Evolutionary conservation across 2,329 filamentous ascomycete genomes (phyloP).

Genomic region (Pyricularia grisea): DNA sequence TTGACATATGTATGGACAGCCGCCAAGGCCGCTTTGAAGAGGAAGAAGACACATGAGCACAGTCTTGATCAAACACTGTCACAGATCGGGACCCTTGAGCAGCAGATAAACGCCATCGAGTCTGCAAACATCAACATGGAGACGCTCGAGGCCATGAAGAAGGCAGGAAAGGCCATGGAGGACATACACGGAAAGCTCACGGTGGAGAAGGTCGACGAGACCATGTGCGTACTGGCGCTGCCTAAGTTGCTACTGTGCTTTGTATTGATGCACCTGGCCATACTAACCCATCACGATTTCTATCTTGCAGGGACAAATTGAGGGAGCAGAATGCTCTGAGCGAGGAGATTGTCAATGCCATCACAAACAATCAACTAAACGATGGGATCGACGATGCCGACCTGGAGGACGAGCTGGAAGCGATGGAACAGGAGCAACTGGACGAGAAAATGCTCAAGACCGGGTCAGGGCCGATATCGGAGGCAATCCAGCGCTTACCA

Average conservation of each 20-base stretch:
- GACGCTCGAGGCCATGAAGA: constrained; percentile 89
- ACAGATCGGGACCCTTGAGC: constrained; percentile 87
- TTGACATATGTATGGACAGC: constrained; percentile 38
- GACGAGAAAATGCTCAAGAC: constrained; percentile 92
- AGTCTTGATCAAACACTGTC: constrained; percentile 82
- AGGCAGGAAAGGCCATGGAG: constrained; percentile 83
- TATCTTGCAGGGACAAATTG: constrained; percentile 63
- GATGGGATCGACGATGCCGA: constrained; percentile 70
- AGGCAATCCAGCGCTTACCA: constrained; percentile 70
- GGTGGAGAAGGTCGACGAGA: constrained; percentile 88
- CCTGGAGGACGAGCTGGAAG: constrained; percentile 75
- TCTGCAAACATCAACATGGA: constrained; percentile 98
- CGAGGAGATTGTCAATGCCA: constrained; percentile 83
- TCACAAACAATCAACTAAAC: constrained; percentile 62
- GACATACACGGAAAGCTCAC: constrained; percentile 84
- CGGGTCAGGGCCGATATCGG: constrained; percentile 71
- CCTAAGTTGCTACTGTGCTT: constrained; percentile 1
- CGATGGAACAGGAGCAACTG: constrained; percentile 82
- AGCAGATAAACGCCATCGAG: constrained; percentile 94
- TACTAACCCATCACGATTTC: not conserved
- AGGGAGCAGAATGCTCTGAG: constrained; percentile 88
- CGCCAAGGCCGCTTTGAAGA: constrained; percentile 79
- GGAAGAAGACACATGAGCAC: constrained; percentile 92
- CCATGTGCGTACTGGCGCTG: constrained; percentile 58
- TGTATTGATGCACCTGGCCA: not conserved